Base-by-base conservation (phyloP, 768 basidiomycete genomes). In the Polyporus arcularius region DNA sequence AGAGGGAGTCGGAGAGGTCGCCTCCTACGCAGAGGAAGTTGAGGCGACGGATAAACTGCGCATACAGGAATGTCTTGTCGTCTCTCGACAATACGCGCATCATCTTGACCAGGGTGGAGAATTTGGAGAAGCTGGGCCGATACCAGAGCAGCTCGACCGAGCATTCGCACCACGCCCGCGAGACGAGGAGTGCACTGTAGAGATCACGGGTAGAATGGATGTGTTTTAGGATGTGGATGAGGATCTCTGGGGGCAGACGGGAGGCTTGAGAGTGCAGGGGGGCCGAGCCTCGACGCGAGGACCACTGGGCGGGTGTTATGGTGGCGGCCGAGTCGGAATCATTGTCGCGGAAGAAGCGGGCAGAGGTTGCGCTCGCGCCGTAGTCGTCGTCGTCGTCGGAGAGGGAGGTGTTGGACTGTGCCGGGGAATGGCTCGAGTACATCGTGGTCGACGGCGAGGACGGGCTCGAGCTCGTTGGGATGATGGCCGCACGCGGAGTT, bases 81-180 rank as follows among this genome's bases (percentile, higher is more conserved):
- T 81, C 74, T 41, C 78, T 76, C 31, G 80, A 77, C 65, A 98
- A 79, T 51, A 94, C 79, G 58, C 80, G 77, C 68, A 92, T 83
- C 84, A 98, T 88, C 74, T 87, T 87, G 70, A 87, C 80, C 55
- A 97, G 83, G 40, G 89, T 88, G 56, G 81, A 76, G 58, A 85
- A 79, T 59, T 84, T 85, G 28, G 85, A 78, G 70, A 98, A 86
- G 55, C 80, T 79, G 18, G 96, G 96, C 68, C 92, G 90, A 74
- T 94, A 89, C 96, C 96, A 99, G 26, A 98, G 81, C 21, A 98
- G 82, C 73, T 98, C 93, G 45, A 96, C 94, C 32, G 94, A 87
- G 74, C 94, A 97, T 71, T 96, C 90, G 80, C 94, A 98, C 95
- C 96, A 99, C 30, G 86, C 82, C 58, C 92, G 87, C 18, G 88